Evolutionary conservation across 768 basidiomycete species (phyloP), one percentile per base, ranked within the genome.

Genomic region (Serendipita indica): DNA sequence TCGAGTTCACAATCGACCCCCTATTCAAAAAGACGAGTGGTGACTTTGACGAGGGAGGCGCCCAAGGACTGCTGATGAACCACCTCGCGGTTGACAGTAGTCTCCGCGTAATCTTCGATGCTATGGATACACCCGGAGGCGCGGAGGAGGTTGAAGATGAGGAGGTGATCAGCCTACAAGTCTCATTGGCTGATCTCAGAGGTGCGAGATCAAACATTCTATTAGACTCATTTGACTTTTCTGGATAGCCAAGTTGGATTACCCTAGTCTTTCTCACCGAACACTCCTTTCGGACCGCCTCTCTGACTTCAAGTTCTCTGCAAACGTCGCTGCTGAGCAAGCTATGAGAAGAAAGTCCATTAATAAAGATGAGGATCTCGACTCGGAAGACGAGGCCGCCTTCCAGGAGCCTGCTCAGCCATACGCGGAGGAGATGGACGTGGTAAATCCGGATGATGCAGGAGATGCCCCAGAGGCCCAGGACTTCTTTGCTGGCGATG

Each of bases 1-100:
- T 98, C 32, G 96, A 97, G 67, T 96, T 96, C 70, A 84, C 81
- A 43, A 90, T 99, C 28, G 96, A 99, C 67, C 96, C 96, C 1
- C 75, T 99, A 33, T 99, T 99, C 74, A 87, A 80, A 72, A 99
- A 99, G 75, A 98, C 96, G 1, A 89, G 85, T 65, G 94, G 89
- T 22, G 96, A 99, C 67, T 98, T 99, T 66, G 96, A 99, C 68
- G 96, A 99, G 69, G 96, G 93, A 39, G 94, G 96, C 49, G 96
- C 96, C 0, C 84, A 89, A 61, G 96, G 96, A 10, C 72, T 99
- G 46, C 73, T 99, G 32, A 94, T 98, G 93, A 98, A 99, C 67
- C 96, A 99, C 67, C 75, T 99, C 39, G 78, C 79, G 57, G 65
- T 89, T 58, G 86, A 85, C 18, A 74, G 84, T 1, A 87, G 86